phyloP scores from a whole-genome alignment of 1,284 basidiomycete genomes.

The Ustilago bromivora region DNA sequence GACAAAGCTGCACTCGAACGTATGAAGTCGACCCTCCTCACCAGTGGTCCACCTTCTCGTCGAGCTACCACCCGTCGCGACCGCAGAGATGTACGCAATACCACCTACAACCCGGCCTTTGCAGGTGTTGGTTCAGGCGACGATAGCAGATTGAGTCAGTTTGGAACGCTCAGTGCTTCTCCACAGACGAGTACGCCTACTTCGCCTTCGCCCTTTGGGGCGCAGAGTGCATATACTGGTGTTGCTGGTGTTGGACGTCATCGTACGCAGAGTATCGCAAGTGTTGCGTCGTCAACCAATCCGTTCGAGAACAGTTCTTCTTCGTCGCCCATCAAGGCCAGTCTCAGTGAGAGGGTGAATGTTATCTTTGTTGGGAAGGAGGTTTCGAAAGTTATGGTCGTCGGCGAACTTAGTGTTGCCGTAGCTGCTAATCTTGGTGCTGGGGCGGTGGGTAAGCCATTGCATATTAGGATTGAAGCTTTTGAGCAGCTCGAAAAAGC shows the following conservation, averaged over 20 bases:
- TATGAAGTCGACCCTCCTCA: conserved; percentile 72
- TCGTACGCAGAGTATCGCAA: conserved; percentile 57
- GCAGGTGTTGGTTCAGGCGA: conserved; percentile 31
- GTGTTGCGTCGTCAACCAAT: conserved; percentile 45
- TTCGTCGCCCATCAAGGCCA: conserved; percentile 56
- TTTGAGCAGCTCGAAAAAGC: conserved; percentile 73
- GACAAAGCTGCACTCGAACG: conserved; percentile 72
- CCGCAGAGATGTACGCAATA: conserved; percentile 72
- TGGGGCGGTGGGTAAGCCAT: conserved; percentile 19
- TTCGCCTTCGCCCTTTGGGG: conserved; percentile 43
- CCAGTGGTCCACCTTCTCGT: conserved; percentile 58
- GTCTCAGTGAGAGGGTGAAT: conserved; percentile 73
- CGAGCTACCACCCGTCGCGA: conserved; percentile 71
- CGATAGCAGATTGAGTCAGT: conserved; percentile 40
- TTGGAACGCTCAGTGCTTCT: conserved; percentile 37
- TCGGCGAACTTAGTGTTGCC: conserved; percentile 72
- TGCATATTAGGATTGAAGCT: conserved; percentile 71
- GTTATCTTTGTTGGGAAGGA: conserved; percentile 71
- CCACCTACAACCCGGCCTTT: conserved; percentile 67
- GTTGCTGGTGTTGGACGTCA: conserved; percentile 43
- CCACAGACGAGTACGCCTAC: conserved; percentile 25
- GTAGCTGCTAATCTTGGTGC: conserved; percentile 1
- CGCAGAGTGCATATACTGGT: conserved; percentile 44
- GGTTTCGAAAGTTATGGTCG: conserved; percentile 72
- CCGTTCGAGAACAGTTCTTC: conserved; percentile 50